Percentiles rank a stretch among this genome's conserved stretches.
Evolutionary conservation across 768 basidiomycete species (phyloP).

Genomic region (Tricholomella constricta): DNA sequence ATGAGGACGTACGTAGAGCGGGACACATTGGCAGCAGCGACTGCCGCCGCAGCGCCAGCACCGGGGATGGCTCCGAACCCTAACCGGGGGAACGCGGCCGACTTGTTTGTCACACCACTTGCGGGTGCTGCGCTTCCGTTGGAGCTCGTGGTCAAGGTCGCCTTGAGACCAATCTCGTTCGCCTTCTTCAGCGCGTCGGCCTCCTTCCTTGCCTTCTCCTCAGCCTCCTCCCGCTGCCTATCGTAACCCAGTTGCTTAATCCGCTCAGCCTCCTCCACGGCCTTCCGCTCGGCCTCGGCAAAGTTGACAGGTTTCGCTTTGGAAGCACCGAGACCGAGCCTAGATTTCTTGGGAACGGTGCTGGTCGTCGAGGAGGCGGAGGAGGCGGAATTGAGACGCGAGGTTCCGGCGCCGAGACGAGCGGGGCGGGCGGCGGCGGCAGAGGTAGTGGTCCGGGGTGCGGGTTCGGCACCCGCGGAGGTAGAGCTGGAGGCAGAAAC

Average conservation of each 20-base stretch:
- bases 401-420: conserved; percentile 38
- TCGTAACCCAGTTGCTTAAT: conserved; percentile 93
- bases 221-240: conserved; percentile 79
- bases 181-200: conserved; percentile 50
- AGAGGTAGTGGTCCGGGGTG: conserved; percentile 67
- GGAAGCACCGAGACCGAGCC: conserved; percentile 85
- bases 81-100: conserved; percentile 63
- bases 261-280: conserved; percentile 89
- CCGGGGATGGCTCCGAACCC: conserved; percentile 85
- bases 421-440: conserved; percentile 55
- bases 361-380: conserved; percentile 25
- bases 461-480: conserved; percentile 25
- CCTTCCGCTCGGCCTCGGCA: conserved; percentile 90
- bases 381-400: conserved; percentile 40
- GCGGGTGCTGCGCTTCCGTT: conserved; percentile 13
- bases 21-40: conserved; percentile 35
- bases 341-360: conserved; percentile 58
- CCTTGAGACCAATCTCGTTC: conserved; percentile 39
- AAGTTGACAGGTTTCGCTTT: conserved; percentile 90
- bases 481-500: conserved; percentile 37
- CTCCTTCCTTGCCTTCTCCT: conserved; percentile 69
- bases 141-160: conserved; percentile 25
- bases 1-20: conserved; percentile 8
- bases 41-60: conserved; percentile 53
- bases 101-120: conserved; percentile 26